Evolutionary conservation across 2,329 filamentous ascomycete species (phyloP), one percentile per base, ranked within the genome.

Genomic region (Chaetomiaceae sp.): DNA sequence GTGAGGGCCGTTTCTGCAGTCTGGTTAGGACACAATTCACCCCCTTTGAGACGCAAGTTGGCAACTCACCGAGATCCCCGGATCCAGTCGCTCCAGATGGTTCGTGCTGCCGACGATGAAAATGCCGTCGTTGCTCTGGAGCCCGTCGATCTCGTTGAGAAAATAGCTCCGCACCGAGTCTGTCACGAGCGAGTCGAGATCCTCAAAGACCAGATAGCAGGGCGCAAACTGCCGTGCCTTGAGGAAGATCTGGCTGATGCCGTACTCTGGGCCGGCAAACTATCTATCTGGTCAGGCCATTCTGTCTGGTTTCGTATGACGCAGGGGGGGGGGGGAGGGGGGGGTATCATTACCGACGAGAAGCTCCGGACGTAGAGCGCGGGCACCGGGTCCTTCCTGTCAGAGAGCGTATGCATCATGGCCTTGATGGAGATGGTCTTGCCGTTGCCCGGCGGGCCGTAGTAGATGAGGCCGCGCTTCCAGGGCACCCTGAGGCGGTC

Each of bases 391-490:
- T 75, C 67, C 21, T 74, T 70, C 17, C 76, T 72, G 17, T 73
- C 66, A 57, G 79, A 82, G 0, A 87, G 71, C 52, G 73, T 75
- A 58, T 85, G 75, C 81, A 87, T 86, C 60, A 82, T 79, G 0
- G 84, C 83, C 66, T 86, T 86, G 68, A 86, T 82, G 30, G 77
- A 81, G 58, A 86, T 84, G 0, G 83, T 87, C 68, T 87, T 87
- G 10, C 83, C 84, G 53, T 86, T 87, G 0, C 73, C 72, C 0
- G 73, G 81, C 0, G 82, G 79, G 0, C 82, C 83, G 55, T 86
- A 76, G 62, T 84, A 86, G 51, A 87, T 86, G 39, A 86, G 68
- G 0, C 83, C 83, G 41, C 83, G 70, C 72, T 88, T 87, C 84
- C 85, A 88, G 0, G 85, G 83, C 4, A 87, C 82, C 54, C 75